Evolutionary conservation across 1,284 basidiomycete genomes (phyloP).

Genomic region (Rhodotorula sp.): DNA sequence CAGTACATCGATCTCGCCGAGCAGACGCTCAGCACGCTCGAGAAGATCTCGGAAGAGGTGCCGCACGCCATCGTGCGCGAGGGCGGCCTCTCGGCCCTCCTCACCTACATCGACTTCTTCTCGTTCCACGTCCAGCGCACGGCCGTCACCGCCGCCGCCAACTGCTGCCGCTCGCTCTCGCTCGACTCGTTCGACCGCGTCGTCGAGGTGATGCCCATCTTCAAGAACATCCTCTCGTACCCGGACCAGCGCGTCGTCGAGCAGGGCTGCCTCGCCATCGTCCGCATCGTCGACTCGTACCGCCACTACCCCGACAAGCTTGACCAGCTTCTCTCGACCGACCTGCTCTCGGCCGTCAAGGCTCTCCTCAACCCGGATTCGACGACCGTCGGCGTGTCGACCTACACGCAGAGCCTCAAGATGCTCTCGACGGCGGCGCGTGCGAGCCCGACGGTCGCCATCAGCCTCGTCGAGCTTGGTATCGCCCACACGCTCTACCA

Average conservation of each 20-base stretch:
- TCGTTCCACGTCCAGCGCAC: conserved; percentile 94
- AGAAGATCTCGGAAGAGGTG: conserved; percentile 95
- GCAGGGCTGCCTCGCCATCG: conserved; percentile 87
- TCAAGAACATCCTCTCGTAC: conserved; percentile 84
- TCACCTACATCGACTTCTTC: conserved; percentile 95
- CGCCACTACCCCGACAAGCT: conserved; percentile 75
- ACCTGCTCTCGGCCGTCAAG: conserved; percentile 81
- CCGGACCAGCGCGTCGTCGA: conserved; percentile 92
- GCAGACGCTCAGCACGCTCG: conserved; percentile 90
- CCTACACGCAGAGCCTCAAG: conserved; percentile 83
- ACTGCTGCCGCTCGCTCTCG: conserved; percentile 88
- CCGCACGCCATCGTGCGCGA: conserved; percentile 91
- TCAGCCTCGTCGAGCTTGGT: conserved; percentile 82
- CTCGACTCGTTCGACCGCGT: conserved; percentile 84
- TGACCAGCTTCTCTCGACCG: conserved; percentile 76
- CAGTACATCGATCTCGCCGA: conserved; percentile 95
- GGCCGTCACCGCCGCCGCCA: conserved; percentile 91
- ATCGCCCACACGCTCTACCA: conserved; percentile 88
- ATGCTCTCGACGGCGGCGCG: conserved; percentile 81
- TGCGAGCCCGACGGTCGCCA: conserved; percentile 79
- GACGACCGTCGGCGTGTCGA: conserved; percentile 76
- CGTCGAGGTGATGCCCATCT: conserved; percentile 83
- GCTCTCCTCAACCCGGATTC: conserved; percentile 81
- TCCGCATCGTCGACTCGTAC: conserved; percentile 87
- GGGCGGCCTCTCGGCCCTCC: conserved; percentile 82